These are phyloP conservation scores for Podila clonocystis DNA, from an alignment of 192 early-diverging fungal species.

Conservation along the genomic window DNA sequence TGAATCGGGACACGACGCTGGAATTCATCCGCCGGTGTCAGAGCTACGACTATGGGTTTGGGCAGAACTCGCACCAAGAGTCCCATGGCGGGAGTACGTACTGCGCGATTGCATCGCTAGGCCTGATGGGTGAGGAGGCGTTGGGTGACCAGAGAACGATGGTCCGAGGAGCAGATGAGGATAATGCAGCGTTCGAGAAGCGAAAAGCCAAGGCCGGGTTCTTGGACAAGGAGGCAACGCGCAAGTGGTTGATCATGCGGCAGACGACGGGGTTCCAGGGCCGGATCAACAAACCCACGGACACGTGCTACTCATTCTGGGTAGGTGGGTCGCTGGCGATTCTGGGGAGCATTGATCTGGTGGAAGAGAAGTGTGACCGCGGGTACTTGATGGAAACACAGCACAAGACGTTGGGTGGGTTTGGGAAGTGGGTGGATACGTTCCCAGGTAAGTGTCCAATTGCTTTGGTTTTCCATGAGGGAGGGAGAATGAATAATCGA, in stretches of 20 bases:
- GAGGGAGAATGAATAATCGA: too few species aligned
- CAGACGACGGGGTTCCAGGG: slow-evolving; percentile 93
- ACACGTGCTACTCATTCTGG: slow-evolving; percentile 99
- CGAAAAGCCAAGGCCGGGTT: slow-evolving; percentile 61
- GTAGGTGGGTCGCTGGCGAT: slow-evolving; percentile 85
- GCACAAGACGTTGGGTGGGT: slow-evolving; percentile 66
- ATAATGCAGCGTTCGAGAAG: slow-evolving; percentile 17
- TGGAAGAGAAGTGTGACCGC: slow-evolving; percentile 64
- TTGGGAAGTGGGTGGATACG: slow-evolving; percentile 65
- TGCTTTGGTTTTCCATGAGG: background rate
- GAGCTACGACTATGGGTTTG: slow-evolving; percentile 82
- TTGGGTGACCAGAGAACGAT: slow-evolving; percentile 22
- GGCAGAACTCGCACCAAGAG: slow-evolving; percentile 80
- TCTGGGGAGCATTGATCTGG: slow-evolving; percentile 66
- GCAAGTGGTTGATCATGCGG: slow-evolving; percentile 83
- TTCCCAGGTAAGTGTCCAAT: slow-evolving; percentile 62
- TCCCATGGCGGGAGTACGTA: slow-evolving; percentile 93
- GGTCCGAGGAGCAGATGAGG: slow-evolving; percentile 26
- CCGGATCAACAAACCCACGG: slow-evolving; percentile 83
- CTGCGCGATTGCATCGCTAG: slow-evolving; percentile 87
- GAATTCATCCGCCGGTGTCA: slow-evolving; percentile 69
- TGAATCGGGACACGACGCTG: slow-evolving; percentile 70
- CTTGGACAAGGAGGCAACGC: slow-evolving; percentile 59
- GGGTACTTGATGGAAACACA: slow-evolving; percentile 71
- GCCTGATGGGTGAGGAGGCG: slow-evolving; percentile 66